phyloP scores from a whole-genome alignment of 495 filamentous ascomycete genomes.

The Xylaria longipes region DNA sequence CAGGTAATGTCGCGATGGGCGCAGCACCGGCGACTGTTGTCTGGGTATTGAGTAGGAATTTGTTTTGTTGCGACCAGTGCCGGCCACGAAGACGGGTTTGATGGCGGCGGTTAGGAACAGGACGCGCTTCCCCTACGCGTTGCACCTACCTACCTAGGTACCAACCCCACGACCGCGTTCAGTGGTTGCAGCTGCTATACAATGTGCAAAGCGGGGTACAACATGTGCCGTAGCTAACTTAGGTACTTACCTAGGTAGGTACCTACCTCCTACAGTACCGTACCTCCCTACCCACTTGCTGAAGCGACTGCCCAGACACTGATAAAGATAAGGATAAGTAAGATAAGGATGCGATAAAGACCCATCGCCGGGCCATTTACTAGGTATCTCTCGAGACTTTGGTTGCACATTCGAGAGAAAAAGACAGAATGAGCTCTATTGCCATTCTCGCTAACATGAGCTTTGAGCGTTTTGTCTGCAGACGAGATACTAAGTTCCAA shows the following conservation, averaged over 20 bases:
- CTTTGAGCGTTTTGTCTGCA: background rate
- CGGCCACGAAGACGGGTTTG: slow-evolving; percentile 6
- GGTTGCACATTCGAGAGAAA: background rate
- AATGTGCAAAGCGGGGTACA: slow-evolving; percentile 6
- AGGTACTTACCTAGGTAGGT: background rate
- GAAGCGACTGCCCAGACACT: no score
- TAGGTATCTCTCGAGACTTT: no score
- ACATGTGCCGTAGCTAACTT: background rate
- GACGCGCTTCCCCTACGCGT: slow-evolving; percentile 25
- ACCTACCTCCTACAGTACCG: background rate
- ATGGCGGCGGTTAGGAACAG: slow-evolving; percentile 14
- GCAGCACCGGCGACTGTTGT: slow-evolving; percentile 1
- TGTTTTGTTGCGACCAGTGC: slow-evolving; percentile 30
- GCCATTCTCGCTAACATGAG: background rate
- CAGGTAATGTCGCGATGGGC: background rate
- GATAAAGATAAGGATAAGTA: background rate
- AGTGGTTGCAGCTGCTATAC: slow-evolving; percentile 40
- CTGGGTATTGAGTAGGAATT: slow-evolving; percentile 32
- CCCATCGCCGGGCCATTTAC: no score
- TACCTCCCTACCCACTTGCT: no score
- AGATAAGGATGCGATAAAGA: background rate
- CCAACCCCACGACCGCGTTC: slow-evolving; percentile 37
- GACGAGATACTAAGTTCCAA: background rate
- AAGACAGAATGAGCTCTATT: background rate
- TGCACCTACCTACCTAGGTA: background rate